phyloP scores from a whole-genome alignment of 179 eudicot genomes.

The Silene vulgaris region DNA sequence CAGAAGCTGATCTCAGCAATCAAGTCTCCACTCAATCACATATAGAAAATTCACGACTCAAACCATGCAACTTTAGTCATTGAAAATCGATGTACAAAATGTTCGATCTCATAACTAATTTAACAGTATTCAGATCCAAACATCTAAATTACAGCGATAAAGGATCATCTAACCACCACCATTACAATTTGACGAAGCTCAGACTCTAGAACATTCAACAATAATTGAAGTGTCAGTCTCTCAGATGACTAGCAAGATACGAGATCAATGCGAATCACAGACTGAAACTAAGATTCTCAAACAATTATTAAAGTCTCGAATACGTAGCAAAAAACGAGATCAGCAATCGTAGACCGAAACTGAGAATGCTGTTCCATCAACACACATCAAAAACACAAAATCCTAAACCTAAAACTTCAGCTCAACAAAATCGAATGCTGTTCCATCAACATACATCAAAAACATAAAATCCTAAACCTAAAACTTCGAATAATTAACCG shows the following conservation, averaged over 20 bases:
- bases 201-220: not conserved
- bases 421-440: not conserved
- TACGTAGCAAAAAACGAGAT: not conserved
- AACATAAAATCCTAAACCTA: not conserved
- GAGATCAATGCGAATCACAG: not conserved
- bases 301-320: too few species aligned
- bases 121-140: not conserved
- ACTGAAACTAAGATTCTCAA: not conserved
- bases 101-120: not conserved
- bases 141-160: not conserved
- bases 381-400: not conserved
- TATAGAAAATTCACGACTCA: not conserved
- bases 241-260: not conserved
- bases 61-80: not conserved
- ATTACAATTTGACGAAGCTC: not conserved
- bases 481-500: not conserved
- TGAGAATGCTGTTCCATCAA: not conserved
- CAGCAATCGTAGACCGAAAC: not conserved
- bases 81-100: not conserved
- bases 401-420: slow-evolving; percentile 8
- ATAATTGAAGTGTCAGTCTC: not conserved
- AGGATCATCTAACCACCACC: too few species aligned
- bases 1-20: not conserved
- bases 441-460: not conserved
- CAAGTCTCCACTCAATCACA: not conserved